Evolutionary conservation across 2,329 filamentous ascomycete species (phyloP).

Genomic region (Cladosporium sphaerospermum): DNA sequence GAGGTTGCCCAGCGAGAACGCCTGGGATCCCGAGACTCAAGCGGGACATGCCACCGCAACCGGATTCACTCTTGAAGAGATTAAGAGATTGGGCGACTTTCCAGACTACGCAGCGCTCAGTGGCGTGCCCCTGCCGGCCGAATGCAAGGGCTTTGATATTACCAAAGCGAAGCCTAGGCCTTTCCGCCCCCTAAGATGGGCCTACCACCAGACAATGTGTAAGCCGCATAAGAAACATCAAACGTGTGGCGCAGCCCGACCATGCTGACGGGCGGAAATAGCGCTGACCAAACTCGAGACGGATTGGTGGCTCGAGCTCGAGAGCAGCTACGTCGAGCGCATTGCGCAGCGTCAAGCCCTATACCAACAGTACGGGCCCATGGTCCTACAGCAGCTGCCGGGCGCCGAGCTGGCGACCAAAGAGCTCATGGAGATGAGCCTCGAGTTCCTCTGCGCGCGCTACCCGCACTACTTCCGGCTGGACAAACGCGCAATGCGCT

Average conservation of each 20-base stretch:
- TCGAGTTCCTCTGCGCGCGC: constrained; percentile 71
- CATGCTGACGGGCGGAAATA: constrained; percentile 31
- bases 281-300: constrained; percentile 71
- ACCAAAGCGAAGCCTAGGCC: constrained; percentile 63
- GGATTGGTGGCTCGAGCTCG: constrained; percentile 86
- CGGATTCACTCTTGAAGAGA: constrained; percentile 64
- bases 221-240: constrained; percentile 32
- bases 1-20: constrained; percentile 20
- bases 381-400: constrained; percentile 62
- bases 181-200: constrained; percentile 76
- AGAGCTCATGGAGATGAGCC: constrained; percentile 78
- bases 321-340: constrained; percentile 61
- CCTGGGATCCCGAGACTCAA: constrained; percentile 17
- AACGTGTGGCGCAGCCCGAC: neutral
- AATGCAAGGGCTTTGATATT: constrained; percentile 62
- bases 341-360: constrained; percentile 64
- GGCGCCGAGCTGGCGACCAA: constrained; percentile 75
- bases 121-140: constrained; percentile 63
- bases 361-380: constrained; percentile 55
- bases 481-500: constrained; percentile 46
- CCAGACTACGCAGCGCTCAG: constrained; percentile 71
- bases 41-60: constrained; percentile 47
- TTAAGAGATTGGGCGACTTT: constrained; percentile 66
- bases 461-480: constrained; percentile 71
- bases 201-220: constrained; percentile 91